These are phyloP conservation scores for Magnaporthales sp. DNA, from an alignment of 2,329 filamentous ascomycete genomes.

Conservation along the genomic window DNA sequence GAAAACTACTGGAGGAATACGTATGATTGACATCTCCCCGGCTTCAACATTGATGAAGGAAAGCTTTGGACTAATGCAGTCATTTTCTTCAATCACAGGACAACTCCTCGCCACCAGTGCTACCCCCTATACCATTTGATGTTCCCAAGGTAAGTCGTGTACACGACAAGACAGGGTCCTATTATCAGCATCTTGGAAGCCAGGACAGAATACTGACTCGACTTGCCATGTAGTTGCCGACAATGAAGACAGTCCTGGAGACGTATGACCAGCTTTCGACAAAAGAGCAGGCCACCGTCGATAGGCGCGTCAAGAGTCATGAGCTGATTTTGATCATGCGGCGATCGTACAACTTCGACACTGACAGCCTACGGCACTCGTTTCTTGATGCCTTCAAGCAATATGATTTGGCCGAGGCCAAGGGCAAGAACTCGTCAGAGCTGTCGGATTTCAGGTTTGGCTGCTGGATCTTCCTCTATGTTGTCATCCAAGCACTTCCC, in stretches of 20 bases:
- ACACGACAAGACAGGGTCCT: neutral
- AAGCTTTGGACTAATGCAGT: neutral
- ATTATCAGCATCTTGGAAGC: neutral
- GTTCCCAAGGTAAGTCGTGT: slow-evolving; percentile 51
- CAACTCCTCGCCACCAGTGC: slow-evolving; percentile 76
- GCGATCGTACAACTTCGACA: slow-evolving; percentile 73
- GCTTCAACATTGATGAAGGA: neutral
- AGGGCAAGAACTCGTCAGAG: slow-evolving; percentile 55
- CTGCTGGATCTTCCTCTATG: slow-evolving; percentile 76
- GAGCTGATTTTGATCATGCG: slow-evolving; percentile 72
- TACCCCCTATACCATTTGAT: slow-evolving; percentile 88
- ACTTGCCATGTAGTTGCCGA: slow-evolving; percentile 34
- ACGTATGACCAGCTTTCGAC: slow-evolving; percentile 56
- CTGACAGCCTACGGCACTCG: slow-evolving; percentile 41
- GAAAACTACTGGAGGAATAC: slow-evolving; percentile 77
- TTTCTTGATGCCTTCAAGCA: slow-evolving; percentile 64
- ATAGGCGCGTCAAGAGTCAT: slow-evolving; percentile 65
- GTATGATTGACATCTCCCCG: neutral
- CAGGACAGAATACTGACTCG: neutral
- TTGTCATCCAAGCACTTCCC: slow-evolving; percentile 66
- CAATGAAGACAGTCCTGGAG: slow-evolving; percentile 54
- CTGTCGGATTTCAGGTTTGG: slow-evolving; percentile 64
- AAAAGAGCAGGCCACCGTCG: slow-evolving; percentile 68
- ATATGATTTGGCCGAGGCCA: slow-evolving; percentile 62
- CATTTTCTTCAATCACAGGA: slow-evolving; percentile 36